Evolutionary conservation across 78 protist species (phyloP).

Genomic region (slime mould (Dictyostelium discoideum)): dicty_2.7 NC_007089.4:1277501-1278000

Average conservation of each 20-base stretch:
- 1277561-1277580: constrained; percentile 96
- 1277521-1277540: constrained; percentile 94
- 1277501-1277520: constrained; percentile 84
- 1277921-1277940: constrained; percentile 64
- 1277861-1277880: constrained; percentile 98
- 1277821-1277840: constrained; percentile 73
- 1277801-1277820: constrained; percentile 96
- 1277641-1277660: constrained; percentile 56
- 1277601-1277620: constrained; percentile 96
- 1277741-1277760: constrained; percentile 95
- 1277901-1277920: constrained; percentile 92
- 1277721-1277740: constrained; percentile 97
- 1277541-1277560: constrained; percentile 97
- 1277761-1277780: constrained; percentile 97
- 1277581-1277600: constrained; percentile 84
- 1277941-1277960: constrained; percentile 7
- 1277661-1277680: constrained; percentile 79
- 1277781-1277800: constrained; percentile 94
- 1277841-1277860: constrained; percentile 92
- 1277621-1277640: constrained; percentile 89
- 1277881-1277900: constrained; percentile 99
- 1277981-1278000: not conserved
- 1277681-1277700: constrained; percentile 90
- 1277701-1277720: constrained; percentile 92
- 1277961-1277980: constrained; percentile 8